Conservation (phyloP, 257 asterid species). For the Thymus mandschuricus region DNA sequence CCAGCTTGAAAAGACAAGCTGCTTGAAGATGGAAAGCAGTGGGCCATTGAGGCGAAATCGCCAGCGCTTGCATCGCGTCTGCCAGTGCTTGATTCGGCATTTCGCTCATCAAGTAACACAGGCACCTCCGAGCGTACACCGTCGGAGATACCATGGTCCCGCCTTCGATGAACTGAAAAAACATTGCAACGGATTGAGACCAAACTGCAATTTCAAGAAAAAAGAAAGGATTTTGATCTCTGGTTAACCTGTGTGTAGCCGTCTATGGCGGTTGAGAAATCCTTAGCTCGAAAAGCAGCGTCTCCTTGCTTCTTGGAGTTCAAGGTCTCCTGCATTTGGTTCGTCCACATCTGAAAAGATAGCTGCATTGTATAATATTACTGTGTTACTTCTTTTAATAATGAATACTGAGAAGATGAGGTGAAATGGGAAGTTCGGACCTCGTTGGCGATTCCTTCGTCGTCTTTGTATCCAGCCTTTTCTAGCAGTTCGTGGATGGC, state of each 20-base stretch:
- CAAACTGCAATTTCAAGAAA: neutral
- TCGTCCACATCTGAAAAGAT: constrained; percentile 97
- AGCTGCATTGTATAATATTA: constrained; percentile 59
- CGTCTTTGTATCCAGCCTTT: constrained; percentile 85
- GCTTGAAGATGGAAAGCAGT: constrained; percentile 85
- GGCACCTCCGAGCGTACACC: constrained; percentile 72
- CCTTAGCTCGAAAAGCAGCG: constrained; percentile 89
- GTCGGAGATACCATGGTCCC: constrained; percentile 94
- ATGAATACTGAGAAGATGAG: neutral
- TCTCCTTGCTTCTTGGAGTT: constrained; percentile 92
- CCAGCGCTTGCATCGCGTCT: constrained; percentile 90
- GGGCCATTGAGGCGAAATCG: constrained; percentile 82
- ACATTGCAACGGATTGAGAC: neutral
- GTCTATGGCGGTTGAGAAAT: constrained; percentile 73
- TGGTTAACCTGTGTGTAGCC: constrained; percentile 72
- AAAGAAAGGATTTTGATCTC: neutral
- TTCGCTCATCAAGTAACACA: constrained; percentile 76
- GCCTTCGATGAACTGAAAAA: constrained; percentile 75
- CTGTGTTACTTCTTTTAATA: neutral
- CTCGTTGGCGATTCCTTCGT: constrained; percentile 90
- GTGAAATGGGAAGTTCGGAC: constrained; percentile 35
- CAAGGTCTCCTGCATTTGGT: constrained; percentile 93
- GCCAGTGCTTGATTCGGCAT: constrained; percentile 77
- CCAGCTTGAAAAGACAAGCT: constrained; percentile 71
- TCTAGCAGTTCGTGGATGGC: constrained; percentile 83